Evolutionary conservation across 768 basidiomycete genomes (phyloP).

Genomic region (Crepidotus variabilis): DNA sequence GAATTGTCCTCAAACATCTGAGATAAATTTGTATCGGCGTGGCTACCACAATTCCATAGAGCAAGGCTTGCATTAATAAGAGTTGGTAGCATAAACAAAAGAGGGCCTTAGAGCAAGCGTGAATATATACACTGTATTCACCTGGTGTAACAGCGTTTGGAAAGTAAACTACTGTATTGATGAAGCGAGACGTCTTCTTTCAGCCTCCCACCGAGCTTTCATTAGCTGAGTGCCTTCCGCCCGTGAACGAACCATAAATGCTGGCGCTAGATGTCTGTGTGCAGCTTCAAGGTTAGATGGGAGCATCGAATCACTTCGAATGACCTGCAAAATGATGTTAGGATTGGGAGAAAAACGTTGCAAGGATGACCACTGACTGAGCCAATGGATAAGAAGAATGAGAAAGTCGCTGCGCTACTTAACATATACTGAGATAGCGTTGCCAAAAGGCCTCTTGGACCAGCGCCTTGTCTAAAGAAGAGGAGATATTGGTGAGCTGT

Average conservation of each 20-base stretch:
- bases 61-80: too few species aligned
- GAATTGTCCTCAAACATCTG: too few species aligned
- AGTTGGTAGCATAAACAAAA: too few species aligned
- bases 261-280: conserved; percentile 52
- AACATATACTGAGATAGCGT: conserved; percentile 99
- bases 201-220: conserved; percentile 72
- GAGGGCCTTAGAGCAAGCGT: not conserved
- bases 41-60: too few species aligned
- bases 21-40: too few species aligned
- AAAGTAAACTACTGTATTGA: not conserved
- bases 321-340: conserved; percentile 54
- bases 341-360: conserved; percentile 5
- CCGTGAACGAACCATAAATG: conserved; percentile 52
- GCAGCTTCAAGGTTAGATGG: conserved; percentile 62
- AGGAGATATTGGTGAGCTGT: conserved; percentile 2
- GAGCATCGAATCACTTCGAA: conserved; percentile 72
- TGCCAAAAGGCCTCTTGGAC: conserved; percentile 84
- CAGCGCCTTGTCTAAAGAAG: conserved; percentile 71
- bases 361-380: conserved; percentile 50
- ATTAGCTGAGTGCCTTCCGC: conserved; percentile 68
- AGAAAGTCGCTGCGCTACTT: conserved; percentile 94
- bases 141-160: not conserved
- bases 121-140: not conserved
- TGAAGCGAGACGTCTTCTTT: conserved; percentile 35
- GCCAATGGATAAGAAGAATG: conserved; percentile 94